phyloP scores from a whole-genome alignment of 2,329 filamentous ascomycete species.

The Golovinomyces cichoracearum region DNA sequence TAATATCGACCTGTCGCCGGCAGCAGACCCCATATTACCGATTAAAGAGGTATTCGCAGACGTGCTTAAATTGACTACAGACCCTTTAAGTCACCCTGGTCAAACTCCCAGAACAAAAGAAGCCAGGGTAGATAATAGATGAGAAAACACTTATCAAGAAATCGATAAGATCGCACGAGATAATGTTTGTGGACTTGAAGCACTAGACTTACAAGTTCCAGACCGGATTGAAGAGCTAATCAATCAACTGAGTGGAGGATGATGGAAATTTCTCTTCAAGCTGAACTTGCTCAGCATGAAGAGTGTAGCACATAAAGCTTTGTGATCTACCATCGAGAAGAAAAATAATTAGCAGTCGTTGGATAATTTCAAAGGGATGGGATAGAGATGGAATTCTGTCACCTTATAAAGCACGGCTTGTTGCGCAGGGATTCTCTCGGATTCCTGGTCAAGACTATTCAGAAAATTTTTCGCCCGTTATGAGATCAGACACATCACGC shows the following conservation, averaged over 20 bases:
- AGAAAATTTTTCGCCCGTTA: neutral
- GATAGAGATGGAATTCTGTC: neutral
- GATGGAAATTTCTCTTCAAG: neutral
- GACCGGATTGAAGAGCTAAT: neutral
- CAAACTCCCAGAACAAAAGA: neutral
- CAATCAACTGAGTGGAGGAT: neutral
- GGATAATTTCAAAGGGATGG: neutral
- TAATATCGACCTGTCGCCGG: neutral
- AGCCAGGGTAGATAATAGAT: no score
- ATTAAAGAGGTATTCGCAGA: no score
- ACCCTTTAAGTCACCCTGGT: no score
- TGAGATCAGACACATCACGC: neutral
- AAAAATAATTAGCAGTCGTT: neutral
- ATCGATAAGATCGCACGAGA: neutral
- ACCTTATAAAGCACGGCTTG: neutral
- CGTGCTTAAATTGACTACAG: no score
- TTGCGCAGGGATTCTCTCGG: neutral
- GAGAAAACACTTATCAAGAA: neutral
- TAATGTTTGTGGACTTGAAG: neutral
- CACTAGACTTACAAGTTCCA: neutral
- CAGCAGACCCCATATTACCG: no score
- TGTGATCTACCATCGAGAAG: neutral
- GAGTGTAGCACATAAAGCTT: neutral
- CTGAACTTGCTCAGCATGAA: neutral
- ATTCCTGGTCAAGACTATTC: neutral